These are phyloP conservation scores for Rutstroemia sp. DNA, from an alignment of 2,329 filamentous ascomycete species.

Conservation along the genomic window DNA sequence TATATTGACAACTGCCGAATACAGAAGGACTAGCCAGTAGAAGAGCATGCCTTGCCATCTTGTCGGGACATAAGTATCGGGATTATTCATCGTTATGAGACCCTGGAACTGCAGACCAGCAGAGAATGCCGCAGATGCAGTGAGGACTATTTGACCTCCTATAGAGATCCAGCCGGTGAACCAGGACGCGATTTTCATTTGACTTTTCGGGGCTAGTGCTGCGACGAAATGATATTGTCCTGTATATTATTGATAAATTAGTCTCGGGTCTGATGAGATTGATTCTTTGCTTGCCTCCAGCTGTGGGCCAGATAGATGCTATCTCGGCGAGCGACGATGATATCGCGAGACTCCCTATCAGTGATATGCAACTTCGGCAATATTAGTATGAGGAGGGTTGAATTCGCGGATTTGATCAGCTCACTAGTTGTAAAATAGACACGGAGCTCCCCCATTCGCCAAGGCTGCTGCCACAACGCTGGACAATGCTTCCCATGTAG, in stretches of 20 bases:
- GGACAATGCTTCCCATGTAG: background rate
- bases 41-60: constrained; percentile 41
- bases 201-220: constrained; percentile 39
- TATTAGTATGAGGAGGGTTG: background rate
- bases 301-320: constrained; percentile 36
- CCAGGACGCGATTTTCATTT: constrained; percentile 33
- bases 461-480: constrained; percentile 39
- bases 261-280: background rate
- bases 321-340: constrained; percentile 36
- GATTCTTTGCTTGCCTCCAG: background rate
- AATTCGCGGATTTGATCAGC: background rate
- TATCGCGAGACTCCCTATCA: constrained; percentile 34
- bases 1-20: constrained; percentile 23
- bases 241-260: background rate
- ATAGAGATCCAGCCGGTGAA: constrained; percentile 39
- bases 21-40: constrained; percentile 37
- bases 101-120: constrained; percentile 38
- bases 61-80: constrained; percentile 32
- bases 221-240: constrained; percentile 55
- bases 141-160: constrained; percentile 38
- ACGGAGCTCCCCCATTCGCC: constrained; percentile 38
- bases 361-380: constrained; percentile 32
- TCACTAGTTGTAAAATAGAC: constrained; percentile 39
- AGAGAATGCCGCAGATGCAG: constrained; percentile 41
- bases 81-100: constrained; percentile 36